Evolutionary conservation across 306 rosid species (phyloP).

Genomic region (Quillaja saponaria): DNA sequence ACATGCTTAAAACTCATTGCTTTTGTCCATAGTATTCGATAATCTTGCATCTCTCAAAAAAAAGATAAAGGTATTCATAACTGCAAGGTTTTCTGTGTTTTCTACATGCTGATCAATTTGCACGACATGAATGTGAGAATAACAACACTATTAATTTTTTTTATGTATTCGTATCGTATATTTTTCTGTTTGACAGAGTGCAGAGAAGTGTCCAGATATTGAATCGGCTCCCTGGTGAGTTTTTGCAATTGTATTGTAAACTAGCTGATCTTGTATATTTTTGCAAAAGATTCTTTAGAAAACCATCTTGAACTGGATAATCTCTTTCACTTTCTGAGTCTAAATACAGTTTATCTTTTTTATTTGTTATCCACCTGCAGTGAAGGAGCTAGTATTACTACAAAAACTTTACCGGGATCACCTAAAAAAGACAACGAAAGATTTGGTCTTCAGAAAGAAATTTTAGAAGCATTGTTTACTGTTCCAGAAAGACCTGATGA

Average conservation of each 20-base stretch:
- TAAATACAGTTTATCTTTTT: slow-evolving; percentile 13
- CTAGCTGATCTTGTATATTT: slow-evolving; percentile 6
- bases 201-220: slow-evolving; percentile 26
- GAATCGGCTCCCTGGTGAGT: slow-evolving; percentile 31
- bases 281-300: no score
- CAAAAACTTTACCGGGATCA: slow-evolving; percentile 14
- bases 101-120: neutral
- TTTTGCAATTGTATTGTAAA: neutral
- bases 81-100: no score
- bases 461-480: slow-evolving; percentile 38
- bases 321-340: neutral
- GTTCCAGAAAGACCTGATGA: slow-evolving; percentile 37
- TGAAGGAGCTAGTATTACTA: slow-evolving; percentile 8
- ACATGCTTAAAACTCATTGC: no score
- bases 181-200: slow-evolving; percentile 24
- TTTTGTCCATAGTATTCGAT: no score
- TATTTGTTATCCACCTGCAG: slow-evolving; percentile 23
- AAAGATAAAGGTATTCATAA: no score
- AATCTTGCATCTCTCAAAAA: no score
- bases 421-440: slow-evolving; percentile 20
- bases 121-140: neutral
- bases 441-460: slow-evolving; percentile 29
- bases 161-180: slow-evolving; percentile 13
- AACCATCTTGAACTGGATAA: no score
- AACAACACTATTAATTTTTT: slow-evolving; percentile 6